Evolutionary conservation across 306 rosid genomes (phyloP).

Genomic region (Cicer cuneatum): DNA sequence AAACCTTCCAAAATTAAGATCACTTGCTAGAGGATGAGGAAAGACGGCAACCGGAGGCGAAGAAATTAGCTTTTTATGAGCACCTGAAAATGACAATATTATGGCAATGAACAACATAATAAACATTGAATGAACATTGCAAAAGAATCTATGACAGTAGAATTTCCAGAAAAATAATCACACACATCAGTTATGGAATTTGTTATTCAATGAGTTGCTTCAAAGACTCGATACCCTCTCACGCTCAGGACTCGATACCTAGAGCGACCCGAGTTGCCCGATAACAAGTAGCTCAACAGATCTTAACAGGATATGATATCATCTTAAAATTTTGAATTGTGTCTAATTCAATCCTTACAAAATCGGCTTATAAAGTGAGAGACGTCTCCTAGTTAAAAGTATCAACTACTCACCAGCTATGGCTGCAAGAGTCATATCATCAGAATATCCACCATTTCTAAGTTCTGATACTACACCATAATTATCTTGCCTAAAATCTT

Average conservation of each 20-base stretch:
- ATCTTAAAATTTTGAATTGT: too few relatives aligned
- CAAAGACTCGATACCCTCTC: background rate
- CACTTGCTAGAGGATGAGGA: conserved; percentile 98
- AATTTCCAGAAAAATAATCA: background rate
- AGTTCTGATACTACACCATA: conserved; percentile 87
- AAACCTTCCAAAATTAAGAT: conserved; percentile 91
- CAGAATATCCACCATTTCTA: conserved; percentile 94
- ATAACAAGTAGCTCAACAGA: too few relatives aligned
- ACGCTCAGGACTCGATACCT: too few relatives aligned
- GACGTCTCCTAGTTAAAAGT: background rate
- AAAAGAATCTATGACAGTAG: background rate
- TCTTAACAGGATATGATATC: too few relatives aligned
- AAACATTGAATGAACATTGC: background rate
- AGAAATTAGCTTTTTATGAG: conserved; percentile 83
- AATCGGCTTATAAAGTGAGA: too few relatives aligned
- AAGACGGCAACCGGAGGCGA: conserved; percentile 98
- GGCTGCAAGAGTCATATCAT: conserved; percentile 99
- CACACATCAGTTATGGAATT: background rate
- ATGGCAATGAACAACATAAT: conserved; percentile 37
- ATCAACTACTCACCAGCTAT: conserved; percentile 67
- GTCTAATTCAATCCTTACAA: too few relatives aligned
- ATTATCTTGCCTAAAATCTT: conserved; percentile 80
- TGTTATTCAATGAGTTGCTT: background rate
- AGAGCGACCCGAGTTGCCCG: too few relatives aligned
- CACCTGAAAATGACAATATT: conserved; percentile 62